These are phyloP conservation scores for Aspergillus unguis DNA, from an alignment of 2,329 filamentous ascomycete species.

Conservation along the genomic window DNA sequence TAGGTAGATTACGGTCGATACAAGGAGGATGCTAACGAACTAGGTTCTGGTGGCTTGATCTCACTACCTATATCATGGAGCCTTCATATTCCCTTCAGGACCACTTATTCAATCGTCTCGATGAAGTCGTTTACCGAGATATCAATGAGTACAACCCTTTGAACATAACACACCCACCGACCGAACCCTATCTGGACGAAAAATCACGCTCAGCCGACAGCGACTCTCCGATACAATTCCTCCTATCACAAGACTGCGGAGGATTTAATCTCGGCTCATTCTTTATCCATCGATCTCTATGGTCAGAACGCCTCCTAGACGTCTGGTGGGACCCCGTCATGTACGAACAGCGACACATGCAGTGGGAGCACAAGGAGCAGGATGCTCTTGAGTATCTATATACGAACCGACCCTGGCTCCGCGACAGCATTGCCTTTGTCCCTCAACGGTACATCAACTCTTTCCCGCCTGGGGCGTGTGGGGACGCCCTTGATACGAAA, in stretches of 20 bases:
- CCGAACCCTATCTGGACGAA: slow-evolving; percentile 70
- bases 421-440: slow-evolving; percentile 82
- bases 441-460: slow-evolving; percentile 91
- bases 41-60: slow-evolving; percentile 97
- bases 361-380: slow-evolving; percentile 99
- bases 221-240: slow-evolving; percentile 82
- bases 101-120: slow-evolving; percentile 82
- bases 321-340: slow-evolving; percentile 98
- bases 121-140: slow-evolving; percentile 77
- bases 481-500: slow-evolving; percentile 56
- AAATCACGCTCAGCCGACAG: slow-evolving; percentile 69
- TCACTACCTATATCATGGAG: slow-evolving; percentile 98
- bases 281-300: slow-evolving; percentile 78
- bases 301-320: slow-evolving; percentile 88
- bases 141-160: slow-evolving; percentile 96
- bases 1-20: slow-evolving; percentile 45
- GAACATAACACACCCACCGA: slow-evolving; percentile 82
- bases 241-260: slow-evolving; percentile 88
- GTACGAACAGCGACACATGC: slow-evolving; percentile 98
- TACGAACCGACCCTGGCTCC: slow-evolving; percentile 84
- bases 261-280: slow-evolving; percentile 98
- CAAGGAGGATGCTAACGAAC: slow-evolving; percentile 10
- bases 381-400: slow-evolving; percentile 93
- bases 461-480: slow-evolving; percentile 87
- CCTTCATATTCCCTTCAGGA: slow-evolving; percentile 82